phyloP scores from a whole-genome alignment of 192 early-diverging fungal genomes.

The Backusella westeae region DNA sequence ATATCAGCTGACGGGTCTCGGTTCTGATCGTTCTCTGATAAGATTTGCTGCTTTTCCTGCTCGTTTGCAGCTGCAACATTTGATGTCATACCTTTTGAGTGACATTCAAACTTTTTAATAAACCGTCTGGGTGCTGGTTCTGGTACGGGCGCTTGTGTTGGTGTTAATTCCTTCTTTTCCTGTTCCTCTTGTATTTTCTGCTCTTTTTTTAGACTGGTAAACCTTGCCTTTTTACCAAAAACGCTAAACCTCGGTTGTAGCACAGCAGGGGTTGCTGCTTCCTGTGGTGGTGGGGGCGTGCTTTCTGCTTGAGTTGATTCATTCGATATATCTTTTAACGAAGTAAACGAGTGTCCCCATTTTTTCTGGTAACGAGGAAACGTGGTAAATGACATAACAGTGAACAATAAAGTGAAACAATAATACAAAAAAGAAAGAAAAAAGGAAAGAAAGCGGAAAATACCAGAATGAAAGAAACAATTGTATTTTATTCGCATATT shows the following conservation, averaged over 20 bases:
- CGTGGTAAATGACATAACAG: conserved; percentile 3
- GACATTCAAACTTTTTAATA: conserved; percentile 4
- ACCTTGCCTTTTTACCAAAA: conserved; percentile 4
- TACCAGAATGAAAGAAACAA: not conserved
- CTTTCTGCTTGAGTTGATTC: not conserved
- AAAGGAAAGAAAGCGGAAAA: conserved; percentile 6
- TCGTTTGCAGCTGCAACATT: conserved; percentile 5
- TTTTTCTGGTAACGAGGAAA: conserved; percentile 9
- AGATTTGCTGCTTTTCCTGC: not conserved
- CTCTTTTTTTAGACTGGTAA: not conserved
- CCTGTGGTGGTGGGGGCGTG: not conserved
- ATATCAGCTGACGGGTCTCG: not conserved
- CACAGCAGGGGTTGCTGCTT: not conserved
- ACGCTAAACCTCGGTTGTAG: conserved; percentile 8
- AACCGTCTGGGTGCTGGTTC: not conserved
- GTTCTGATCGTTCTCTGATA: not conserved
- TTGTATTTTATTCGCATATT: not conserved
- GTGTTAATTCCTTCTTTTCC: not conserved
- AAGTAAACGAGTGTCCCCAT: not conserved
- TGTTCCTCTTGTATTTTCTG: not conserved
- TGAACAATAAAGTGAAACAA: not conserved
- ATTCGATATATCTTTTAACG: not conserved
- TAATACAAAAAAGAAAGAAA: not conserved
- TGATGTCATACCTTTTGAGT: not conserved
- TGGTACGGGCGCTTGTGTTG: not conserved